phyloP scores from a whole-genome alignment of 176 grass and related monocot species.

The Luzula sylvatica region DNA sequence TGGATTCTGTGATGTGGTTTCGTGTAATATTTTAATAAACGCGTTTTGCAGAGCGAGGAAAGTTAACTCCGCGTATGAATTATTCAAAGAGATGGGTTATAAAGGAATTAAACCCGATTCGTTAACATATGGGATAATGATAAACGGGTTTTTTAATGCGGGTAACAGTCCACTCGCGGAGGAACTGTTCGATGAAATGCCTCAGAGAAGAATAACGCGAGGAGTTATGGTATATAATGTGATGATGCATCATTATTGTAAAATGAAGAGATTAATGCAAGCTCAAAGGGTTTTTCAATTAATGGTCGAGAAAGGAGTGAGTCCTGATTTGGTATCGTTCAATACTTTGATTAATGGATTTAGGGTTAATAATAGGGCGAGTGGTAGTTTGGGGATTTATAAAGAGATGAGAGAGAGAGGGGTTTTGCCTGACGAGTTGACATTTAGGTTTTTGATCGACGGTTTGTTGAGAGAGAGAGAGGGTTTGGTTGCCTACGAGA shows the following conservation, averaged over 20 bases:
- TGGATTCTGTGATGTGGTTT: slow-evolving; percentile 39
- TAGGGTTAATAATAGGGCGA: slow-evolving; percentile 11
- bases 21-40: slow-evolving; percentile 40
- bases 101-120: slow-evolving; percentile 38
- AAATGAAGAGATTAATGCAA: slow-evolving; percentile 12
- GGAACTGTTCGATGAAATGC: slow-evolving; percentile 38
- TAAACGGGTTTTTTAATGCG: slow-evolving; percentile 36
- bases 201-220: slow-evolving; percentile 20
- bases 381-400: slow-evolving; percentile 26
- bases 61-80: slow-evolving; percentile 25
- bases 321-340: slow-evolving; percentile 34
- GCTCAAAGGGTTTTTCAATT: slow-evolving; percentile 21
- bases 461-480: slow-evolving; percentile 31
- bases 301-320: slow-evolving; percentile 28
- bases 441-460: slow-evolving; percentile 29
- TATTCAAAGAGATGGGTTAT: slow-evolving; percentile 33
- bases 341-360: slow-evolving; percentile 31
- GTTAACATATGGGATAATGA: slow-evolving; percentile 32
- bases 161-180: slow-evolving; percentile 25
- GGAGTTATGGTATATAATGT: slow-evolving; percentile 29
- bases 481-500: slow-evolving; percentile 19
- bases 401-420: slow-evolving; percentile 29
- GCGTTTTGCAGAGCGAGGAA: slow-evolving; percentile 32
- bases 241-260: slow-evolving; percentile 34
- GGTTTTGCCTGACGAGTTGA: slow-evolving; percentile 31